Percentiles rank a stretch among this genome's conserved stretches.
These are phyloP conservation scores for Brassica hybrid DNA, from an alignment of 441 rosid species.

Conservation along the genomic window DNA sequence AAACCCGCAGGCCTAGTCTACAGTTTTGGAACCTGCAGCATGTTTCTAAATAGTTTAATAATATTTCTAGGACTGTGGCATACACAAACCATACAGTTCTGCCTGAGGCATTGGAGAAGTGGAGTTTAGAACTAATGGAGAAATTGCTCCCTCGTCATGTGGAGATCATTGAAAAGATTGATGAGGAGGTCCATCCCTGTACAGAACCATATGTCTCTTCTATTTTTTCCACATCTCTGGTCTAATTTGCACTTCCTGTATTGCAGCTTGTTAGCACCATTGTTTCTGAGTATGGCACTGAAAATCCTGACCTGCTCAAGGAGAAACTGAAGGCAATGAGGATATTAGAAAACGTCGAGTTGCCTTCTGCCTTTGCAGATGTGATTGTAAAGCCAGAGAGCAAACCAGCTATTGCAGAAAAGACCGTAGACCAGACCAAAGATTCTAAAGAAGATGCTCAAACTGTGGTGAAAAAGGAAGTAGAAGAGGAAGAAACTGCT, in stretches of 20 bases:
- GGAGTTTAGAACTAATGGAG: conserved; percentile 94
- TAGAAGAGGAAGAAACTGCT: conserved; percentile 28
- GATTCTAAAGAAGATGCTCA: conserved; percentile 44
- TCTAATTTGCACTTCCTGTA: conserved; percentile 27
- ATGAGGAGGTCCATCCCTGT: conserved; percentile 75
- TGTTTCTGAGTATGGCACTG: conserved; percentile 73
- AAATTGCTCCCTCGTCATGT: conserved; percentile 88
- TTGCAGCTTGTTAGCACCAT: conserved; percentile 71
- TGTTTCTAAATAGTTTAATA: no score
- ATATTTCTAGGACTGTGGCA: conserved; percentile 81
- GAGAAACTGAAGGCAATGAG: conserved; percentile 85
- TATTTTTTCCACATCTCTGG: neutral
- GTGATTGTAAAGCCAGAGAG: conserved; percentile 61
- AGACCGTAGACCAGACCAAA: conserved; percentile 29
- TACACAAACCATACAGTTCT: conserved; percentile 97
- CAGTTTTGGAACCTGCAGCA: no score
- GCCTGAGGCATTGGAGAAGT: conserved; percentile 98
- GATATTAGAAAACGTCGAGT: conserved; percentile 85
- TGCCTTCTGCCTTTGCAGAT: conserved; percentile 72
- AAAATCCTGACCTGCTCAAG: conserved; percentile 61
- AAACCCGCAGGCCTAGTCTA: no score
- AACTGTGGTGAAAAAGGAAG: conserved; percentile 34
- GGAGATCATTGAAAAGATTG: conserved; percentile 89
- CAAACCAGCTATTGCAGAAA: conserved; percentile 41
- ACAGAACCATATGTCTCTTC: no score